Evolutionary conservation across 805 yeast genomes (phyloP).

Genomic region (Wickerhamiella galacta): DNA sequence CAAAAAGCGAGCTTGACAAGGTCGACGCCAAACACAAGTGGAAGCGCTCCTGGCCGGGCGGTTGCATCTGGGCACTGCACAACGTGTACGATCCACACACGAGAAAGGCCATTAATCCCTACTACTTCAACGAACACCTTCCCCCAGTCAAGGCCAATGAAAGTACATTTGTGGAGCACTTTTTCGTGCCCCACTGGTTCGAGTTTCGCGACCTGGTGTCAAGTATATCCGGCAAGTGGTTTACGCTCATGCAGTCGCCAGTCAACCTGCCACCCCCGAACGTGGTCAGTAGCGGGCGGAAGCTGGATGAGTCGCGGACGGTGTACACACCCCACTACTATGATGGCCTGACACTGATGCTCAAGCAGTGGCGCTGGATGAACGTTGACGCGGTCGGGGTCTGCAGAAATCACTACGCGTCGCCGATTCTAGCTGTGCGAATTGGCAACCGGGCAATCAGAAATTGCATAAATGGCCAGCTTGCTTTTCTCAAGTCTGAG

Average conservation of each 20-base stretch:
- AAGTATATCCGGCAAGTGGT: conserved; percentile 27
- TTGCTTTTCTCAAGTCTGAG: conserved; percentile 50
- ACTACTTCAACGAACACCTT: conserved; percentile 29
- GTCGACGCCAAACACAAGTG: conserved; percentile 57
- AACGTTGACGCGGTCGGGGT: conserved; percentile 86
- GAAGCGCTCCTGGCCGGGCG: conserved; percentile 62
- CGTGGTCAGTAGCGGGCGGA: conserved; percentile 28
- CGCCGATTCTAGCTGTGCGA: conserved; percentile 52
- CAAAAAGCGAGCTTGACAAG: conserved; percentile 25
- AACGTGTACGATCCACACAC: conserved; percentile 52
- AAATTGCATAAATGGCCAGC: conserved; percentile 51
- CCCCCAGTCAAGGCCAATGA: conserved; percentile 26
- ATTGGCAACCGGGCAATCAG: conserved; percentile 67
- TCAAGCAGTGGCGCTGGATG: conserved; percentile 67
- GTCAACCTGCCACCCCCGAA: conserved; percentile 64
- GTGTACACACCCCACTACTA: conserved; percentile 81
- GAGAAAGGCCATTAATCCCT: conserved; percentile 23
- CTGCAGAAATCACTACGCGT: conserved; percentile 56
- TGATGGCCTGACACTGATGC: conserved; percentile 88
- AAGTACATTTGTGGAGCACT: conserved; percentile 33
- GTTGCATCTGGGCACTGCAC: conserved; percentile 66
- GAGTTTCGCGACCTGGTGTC: conserved; percentile 35
- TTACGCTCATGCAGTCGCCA: conserved; percentile 64
- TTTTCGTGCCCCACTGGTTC: conserved; percentile 47
- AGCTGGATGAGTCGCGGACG: conserved; percentile 22